Base-by-base conservation (phyloP, 2,329 filamentous ascomycete genomes). In the Sporothrix variecibatus region DNA sequence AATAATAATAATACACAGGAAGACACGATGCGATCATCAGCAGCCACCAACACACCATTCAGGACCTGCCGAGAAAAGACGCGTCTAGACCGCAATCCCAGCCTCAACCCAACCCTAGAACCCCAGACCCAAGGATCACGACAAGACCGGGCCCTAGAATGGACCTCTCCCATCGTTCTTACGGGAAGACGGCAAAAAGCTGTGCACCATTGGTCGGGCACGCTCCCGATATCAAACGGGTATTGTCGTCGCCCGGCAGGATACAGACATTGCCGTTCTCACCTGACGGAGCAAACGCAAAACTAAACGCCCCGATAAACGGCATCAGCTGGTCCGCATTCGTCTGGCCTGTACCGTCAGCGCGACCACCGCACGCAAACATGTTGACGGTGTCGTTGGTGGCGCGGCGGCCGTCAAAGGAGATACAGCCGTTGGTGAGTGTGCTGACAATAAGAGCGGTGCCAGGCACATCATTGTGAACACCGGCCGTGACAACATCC, bases 361-460 rank as follows among this genome's bases (percentile, higher is more conserved):
- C 86, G 49, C 86, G 82, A 11, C 86, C 86, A 34, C 86, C 86
- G 75, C 86, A 88, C 1, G 86, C 86, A 75, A 88, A 88, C 23
- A 88, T 72, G 5, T 80, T 86, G 34, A 88, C 86, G 1, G 83
- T 86, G 72, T 88, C 86, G 1, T 82, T 83, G 2, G 80, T 78
- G 5, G 80, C 78, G 23, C 86, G 81, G 26, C 86, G 81, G 20
- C 79, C 79, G 74, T 88, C 86, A 64, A 87, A 85, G 79, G 83
- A 87, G 64, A 88, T 80, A 74, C 86, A 88, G n/a, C 86, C 86
- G 71, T 87, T 82, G 64, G 81, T 87, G 81, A 87, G 76, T 38
- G 83, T 82, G 80, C 85, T 88, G 20, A 87, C 85, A 34, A 88
- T 78, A 75, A 88, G 78, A 7, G 84, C 83, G 8, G 81, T 80